Evolutionary conservation across 208 protist species (phyloP).

Genomic region (Leptomonas pyrrhocoris): DNA sequence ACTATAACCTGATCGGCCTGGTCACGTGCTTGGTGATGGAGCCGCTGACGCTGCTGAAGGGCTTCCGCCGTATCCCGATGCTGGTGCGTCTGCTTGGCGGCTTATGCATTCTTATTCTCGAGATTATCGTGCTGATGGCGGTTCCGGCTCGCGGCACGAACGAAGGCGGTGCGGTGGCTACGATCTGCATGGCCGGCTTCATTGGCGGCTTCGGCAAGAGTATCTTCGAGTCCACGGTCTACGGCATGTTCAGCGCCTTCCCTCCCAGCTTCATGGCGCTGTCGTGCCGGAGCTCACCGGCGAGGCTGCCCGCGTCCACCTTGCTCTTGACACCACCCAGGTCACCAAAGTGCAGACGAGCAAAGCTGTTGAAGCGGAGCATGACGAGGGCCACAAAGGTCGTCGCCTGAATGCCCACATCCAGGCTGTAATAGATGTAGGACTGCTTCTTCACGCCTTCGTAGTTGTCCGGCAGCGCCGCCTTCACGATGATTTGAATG

Average conservation of each 20-base stretch:
- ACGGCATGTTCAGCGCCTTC: slow-evolving; percentile 71
- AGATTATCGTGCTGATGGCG: slow-evolving; percentile 58
- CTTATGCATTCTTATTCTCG: slow-evolving; percentile 47
- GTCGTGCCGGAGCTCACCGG: too few relatives aligned
- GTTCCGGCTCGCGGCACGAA: slow-evolving; percentile 47
- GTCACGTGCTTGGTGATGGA: slow-evolving; percentile 51
- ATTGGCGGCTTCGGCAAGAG: slow-evolving; percentile 59
- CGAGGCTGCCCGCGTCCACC: too few relatives aligned
- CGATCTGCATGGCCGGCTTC: slow-evolving; percentile 43
- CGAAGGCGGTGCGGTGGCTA: slow-evolving; percentile 45
- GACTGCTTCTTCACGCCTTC: slow-evolving; percentile 43
- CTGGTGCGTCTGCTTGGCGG: slow-evolving; percentile 42
- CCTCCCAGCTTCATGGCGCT: slow-evolving; percentile 62
- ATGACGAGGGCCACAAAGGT: slow-evolving; percentile 46
- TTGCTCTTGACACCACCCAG: slow-evolving; percentile 52
- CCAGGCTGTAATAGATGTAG: slow-evolving; percentile 62
- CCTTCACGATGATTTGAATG: slow-evolving; percentile 71
- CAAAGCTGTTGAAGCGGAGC: slow-evolving; percentile 53
- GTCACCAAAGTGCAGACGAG: slow-evolving; percentile 48
- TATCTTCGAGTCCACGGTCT: slow-evolving; percentile 75
- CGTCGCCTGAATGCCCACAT: slow-evolving; percentile 39
- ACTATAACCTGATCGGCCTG: slow-evolving; percentile 63
- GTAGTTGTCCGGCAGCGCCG: slow-evolving; percentile 36
- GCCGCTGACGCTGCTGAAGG: slow-evolving; percentile 52
- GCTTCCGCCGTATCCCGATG: slow-evolving; percentile 49